Percentiles rank a stretch among this genome's conserved stretches.
Conservation (phyloP, 169 alveolate species). For the Plasmodium adleri region DNA sequence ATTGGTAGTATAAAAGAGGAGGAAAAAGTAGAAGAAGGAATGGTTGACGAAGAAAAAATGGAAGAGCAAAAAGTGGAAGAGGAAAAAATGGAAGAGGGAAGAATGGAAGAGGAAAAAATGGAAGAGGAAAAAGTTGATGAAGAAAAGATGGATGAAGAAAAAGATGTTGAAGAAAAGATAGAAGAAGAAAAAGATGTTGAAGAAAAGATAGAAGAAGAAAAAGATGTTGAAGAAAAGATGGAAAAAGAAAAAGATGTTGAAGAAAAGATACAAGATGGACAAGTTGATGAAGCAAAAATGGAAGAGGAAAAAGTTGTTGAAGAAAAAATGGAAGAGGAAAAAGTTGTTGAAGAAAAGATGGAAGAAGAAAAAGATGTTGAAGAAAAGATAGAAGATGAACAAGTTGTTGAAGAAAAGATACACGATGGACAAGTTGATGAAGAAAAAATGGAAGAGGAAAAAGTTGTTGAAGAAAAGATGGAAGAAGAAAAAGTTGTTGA, state of each 20-base stretch:
- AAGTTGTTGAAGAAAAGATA: neutral
- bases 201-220: neutral
- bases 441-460: neutral
- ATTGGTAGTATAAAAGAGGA: constrained; percentile 61
- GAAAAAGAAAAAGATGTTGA: neutral
- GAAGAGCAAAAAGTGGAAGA: neutral
- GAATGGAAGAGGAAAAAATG: neutral
- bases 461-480: neutral
- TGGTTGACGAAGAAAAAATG: constrained; percentile 8
- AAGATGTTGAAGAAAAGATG: neutral
- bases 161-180: neutral
- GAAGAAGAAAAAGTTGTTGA: neutral
- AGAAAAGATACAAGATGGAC: neutral
- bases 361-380: neutral
- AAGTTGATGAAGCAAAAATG: neutral
- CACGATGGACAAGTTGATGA: neutral
- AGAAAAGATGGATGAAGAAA: constrained; percentile 27
- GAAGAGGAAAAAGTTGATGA: neutral
- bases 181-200: neutral
- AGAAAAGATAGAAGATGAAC: neutral
- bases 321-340: neutral
- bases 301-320: constrained; percentile 1
- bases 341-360: neutral
- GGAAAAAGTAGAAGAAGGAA: neutral
- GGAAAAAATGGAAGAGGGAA: neutral